Base-by-base conservation (phyloP, 352 stramenopile species). In the Phytophthora citricola region DNA sequence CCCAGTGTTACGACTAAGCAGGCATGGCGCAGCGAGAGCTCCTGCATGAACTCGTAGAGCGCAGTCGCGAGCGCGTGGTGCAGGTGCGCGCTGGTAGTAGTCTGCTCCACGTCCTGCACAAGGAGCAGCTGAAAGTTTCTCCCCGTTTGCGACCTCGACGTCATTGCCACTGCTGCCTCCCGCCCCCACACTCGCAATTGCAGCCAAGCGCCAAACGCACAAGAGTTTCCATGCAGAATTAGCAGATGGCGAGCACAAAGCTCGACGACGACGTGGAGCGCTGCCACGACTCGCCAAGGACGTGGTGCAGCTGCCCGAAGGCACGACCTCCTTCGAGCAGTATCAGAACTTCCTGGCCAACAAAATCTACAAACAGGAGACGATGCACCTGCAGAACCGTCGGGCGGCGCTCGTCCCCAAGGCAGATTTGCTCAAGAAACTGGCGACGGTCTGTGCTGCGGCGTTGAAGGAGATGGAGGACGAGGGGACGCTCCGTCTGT, bases 11-110 rank as follows among this genome's bases (percentile, higher is more conserved):
- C 17, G 17, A 20, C 17, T 20, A 20, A 20, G 17, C 63, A 44
- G 50, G 40, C 9, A 73, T 67, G 29, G 63, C 64, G 38, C 79
- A 83, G 39, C 85, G 77, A 63, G 70, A 76, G 40, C 64, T 90
- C 20, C 75, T 90, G 41, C 83, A 80, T 54, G 76, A 80, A 20
- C 71, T 91, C 22, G 67, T 91, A n/a, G 75, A 90, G 48, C 70
- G 80, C 58, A 91, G 83, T 24, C 68, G 68, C 40, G 76, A 89
- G 39, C 78, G 83, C 29, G 75, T 90, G 9, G 64, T 75, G 41
- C 79, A 87, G 48, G 79, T 87, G 45, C 79, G 80, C 2, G 78
- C 83, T 0, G 83, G 83, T 5, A 76, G 78, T 52, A 81, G 71
- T 34, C 68, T 91, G 8, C 34, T 70, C 6, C 57, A 73, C 17